A percentile compares a stretch with the other conserved stretches of the same genome.
Evolutionary conservation across 2,329 filamentous ascomycete genomes (phyloP).

Genomic region (Hymenotorrendiella dingleyae): DNA sequence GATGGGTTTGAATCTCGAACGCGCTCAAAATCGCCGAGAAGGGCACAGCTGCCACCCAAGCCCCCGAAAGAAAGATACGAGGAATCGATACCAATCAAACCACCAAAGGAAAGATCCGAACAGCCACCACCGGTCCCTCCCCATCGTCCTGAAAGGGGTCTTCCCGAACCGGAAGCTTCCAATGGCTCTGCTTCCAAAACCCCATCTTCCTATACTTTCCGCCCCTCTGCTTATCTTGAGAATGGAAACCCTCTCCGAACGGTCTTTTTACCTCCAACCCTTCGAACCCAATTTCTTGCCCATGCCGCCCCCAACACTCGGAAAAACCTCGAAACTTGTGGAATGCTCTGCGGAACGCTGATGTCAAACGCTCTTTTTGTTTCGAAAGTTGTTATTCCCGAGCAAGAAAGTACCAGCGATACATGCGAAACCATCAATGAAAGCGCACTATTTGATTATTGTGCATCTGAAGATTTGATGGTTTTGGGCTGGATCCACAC

Average conservation of each 20-base stretch:
- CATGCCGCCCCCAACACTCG: slow-evolving; percentile 72
- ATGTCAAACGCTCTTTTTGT: slow-evolving; percentile 94
- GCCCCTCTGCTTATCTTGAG: slow-evolving; percentile 81
- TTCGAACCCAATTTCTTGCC: slow-evolving; percentile 69
- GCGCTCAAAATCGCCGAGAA: slow-evolving; percentile 2
- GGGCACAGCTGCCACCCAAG: slow-evolving; percentile 22
- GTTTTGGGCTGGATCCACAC: slow-evolving; percentile 79
- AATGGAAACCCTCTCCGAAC: slow-evolving; percentile 81
- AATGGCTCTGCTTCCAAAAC: slow-evolving; percentile 2
- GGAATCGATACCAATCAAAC: neutral
- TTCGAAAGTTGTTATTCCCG: slow-evolving; percentile 79
- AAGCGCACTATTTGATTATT: slow-evolving; percentile 79
- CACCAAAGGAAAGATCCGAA: too few species aligned
- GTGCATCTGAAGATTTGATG: slow-evolving; percentile 35
- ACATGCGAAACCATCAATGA: slow-evolving; percentile 95
- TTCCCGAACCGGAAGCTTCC: slow-evolving; percentile 1
- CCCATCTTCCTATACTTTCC: slow-evolving; percentile 58
- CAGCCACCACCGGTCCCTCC: slow-evolving; percentile 10
- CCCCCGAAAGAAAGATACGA: slow-evolving; percentile 25
- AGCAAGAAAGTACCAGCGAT: slow-evolving; percentile 83
- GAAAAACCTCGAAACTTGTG: slow-evolving; percentile 86
- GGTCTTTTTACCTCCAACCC: slow-evolving; percentile 72
- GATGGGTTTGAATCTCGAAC: slow-evolving; percentile 6
- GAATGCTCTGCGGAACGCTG: slow-evolving; percentile 83
- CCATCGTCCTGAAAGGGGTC: slow-evolving; percentile 24